These are phyloP conservation scores for Mortierella hygrophila DNA, from an alignment of 192 early-diverging fungal species.

Conservation along the genomic window DNA sequence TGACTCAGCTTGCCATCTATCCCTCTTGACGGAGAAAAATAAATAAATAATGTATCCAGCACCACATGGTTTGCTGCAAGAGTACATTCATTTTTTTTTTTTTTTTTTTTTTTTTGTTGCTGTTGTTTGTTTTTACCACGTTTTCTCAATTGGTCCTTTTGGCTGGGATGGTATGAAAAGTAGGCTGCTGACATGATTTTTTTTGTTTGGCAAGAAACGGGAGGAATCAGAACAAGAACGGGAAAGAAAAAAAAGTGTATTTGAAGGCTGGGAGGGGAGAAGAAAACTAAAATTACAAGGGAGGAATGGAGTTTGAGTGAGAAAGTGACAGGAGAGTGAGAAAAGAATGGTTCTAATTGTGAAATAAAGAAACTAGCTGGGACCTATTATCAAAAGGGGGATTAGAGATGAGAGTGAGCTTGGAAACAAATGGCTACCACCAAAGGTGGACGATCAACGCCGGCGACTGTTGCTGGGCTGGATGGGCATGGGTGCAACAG, in stretches of 20 bases:
- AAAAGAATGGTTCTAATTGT: neutral
- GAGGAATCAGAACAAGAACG: neutral
- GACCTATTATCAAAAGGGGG: neutral
- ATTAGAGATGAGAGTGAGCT: neutral
- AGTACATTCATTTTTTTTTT: too few relatives aligned
- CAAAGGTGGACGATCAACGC: constrained; percentile 1
- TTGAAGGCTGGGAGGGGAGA: neutral
- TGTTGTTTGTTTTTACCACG: neutral
- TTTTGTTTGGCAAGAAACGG: neutral
- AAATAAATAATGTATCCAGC: too few relatives aligned
- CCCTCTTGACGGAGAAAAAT: too few relatives aligned
- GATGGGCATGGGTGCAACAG: neutral
- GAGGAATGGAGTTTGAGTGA: neutral
- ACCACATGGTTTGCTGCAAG: too few relatives aligned
- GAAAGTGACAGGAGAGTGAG: neutral
- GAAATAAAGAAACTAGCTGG: neutral
- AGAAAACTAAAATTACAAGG: constrained; percentile 16
- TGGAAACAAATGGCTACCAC: neutral
- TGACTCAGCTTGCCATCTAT: too few relatives aligned
- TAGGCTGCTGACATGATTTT: neutral
- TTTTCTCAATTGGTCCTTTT: neutral
- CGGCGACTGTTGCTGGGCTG: constrained; percentile 2
- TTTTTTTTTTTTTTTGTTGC: neutral
- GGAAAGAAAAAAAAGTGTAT: neutral
- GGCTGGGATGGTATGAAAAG: neutral